Conservation (phyloP, 257 asterid species). For the Solanum ossicruentum region DNA sequence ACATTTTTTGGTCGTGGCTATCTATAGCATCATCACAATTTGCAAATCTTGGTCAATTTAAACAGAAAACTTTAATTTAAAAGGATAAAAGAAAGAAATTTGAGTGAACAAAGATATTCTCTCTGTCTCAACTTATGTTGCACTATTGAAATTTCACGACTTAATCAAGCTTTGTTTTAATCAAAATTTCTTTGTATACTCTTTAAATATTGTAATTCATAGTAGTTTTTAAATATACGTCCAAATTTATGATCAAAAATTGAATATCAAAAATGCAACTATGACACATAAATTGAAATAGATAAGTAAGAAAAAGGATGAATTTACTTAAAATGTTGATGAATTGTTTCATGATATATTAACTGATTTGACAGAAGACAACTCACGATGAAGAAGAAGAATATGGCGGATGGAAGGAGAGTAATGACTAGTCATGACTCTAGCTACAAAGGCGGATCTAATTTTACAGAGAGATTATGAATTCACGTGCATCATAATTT, state of each 20-base stretch:
- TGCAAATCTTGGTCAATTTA: background rate
- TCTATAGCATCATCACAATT: background rate
- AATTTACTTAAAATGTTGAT: background rate
- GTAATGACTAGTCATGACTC: background rate
- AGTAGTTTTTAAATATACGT: background rate
- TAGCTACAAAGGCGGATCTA: background rate
- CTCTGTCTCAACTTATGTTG: too few species aligned
- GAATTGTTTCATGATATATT: background rate
- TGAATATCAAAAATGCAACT: too few species aligned
- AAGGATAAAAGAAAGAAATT: background rate
- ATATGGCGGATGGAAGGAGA: conserved; percentile 28
- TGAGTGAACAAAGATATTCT: background rate
- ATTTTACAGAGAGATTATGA: background rate
- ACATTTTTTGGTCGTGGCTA: background rate
- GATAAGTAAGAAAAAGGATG: too few species aligned
- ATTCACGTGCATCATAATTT: background rate
- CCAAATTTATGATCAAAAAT: background rate
- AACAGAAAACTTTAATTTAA: background rate
- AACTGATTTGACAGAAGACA: background rate
- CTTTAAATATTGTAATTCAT: background rate
- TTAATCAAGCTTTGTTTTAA: background rate
- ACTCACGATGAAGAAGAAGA: background rate
- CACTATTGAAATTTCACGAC: too few species aligned
- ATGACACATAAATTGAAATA: too few species aligned
- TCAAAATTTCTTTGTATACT: background rate